A percentile compares a stretch with the other conserved stretches of the same genome.
These are phyloP conservation scores for Massarina eburnea DNA, from an alignment of 2,329 filamentous ascomycete species.

Conservation along the genomic window DNA sequence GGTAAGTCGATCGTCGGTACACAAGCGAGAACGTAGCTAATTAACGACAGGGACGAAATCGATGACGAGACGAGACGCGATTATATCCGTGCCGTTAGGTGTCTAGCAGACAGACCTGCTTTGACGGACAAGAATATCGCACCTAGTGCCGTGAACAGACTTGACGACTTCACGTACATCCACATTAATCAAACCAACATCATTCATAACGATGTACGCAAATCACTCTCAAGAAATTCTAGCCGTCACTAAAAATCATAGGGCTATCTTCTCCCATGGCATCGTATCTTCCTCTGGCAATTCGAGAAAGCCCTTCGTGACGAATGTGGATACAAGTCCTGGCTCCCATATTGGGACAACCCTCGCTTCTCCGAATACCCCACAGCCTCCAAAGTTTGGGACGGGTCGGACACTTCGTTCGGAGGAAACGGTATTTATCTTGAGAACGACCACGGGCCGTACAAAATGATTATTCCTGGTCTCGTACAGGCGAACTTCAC, in stretches of 20 bases:
- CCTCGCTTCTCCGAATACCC: conserved; percentile 26
- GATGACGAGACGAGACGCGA: conserved; percentile 3
- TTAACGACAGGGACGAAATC: conserved; percentile 3
- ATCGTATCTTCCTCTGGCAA: conserved; percentile 16
- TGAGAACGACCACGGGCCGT: conserved; percentile 24
- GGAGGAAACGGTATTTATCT: conserved; percentile 15
- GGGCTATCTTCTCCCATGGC: conserved; percentile 20
- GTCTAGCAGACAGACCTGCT: conserved; percentile 4
- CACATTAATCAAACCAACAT: conserved; percentile 10
- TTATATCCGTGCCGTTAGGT: conserved; percentile 5
- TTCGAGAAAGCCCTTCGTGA: conserved; percentile 20
- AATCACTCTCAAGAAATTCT: too few species aligned
- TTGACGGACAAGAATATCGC: conserved; percentile 1
- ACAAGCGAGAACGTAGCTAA: background rate
- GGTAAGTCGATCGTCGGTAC: background rate
- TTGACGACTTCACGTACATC: conserved; percentile 7
- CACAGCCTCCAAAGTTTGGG: conserved; percentile 20
- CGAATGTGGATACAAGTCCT: conserved; percentile 20
- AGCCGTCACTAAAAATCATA: too few species aligned
- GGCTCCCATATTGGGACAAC: conserved; percentile 24
- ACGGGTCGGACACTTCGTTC: conserved; percentile 37
- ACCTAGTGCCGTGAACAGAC: conserved; percentile 4
- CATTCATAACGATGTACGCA: conserved; percentile 4
- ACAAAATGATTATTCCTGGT: conserved; percentile 17
- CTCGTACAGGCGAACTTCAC: conserved; percentile 3